These are phyloP conservation scores for Dothistroma septosporum DNA, from an alignment of 2,329 filamentous ascomycete genomes.

Conservation along the genomic window DNA sequence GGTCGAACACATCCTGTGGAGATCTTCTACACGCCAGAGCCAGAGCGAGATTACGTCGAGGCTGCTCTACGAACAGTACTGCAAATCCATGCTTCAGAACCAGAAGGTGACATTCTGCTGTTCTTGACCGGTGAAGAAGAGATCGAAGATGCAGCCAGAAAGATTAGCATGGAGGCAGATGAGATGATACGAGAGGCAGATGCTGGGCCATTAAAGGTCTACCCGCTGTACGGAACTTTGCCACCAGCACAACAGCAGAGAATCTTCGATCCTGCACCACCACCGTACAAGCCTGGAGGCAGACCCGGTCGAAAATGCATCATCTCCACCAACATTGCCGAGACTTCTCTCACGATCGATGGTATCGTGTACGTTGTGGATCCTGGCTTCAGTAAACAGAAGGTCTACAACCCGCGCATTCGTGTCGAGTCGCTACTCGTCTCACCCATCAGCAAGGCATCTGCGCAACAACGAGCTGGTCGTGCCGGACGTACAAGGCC, in stretches of 20 bases:
- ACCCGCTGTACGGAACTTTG: conserved; percentile 89
- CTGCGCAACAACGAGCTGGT: conserved; percentile 93
- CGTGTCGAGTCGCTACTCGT: conserved; percentile 96
- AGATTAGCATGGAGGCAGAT: conserved; percentile 85
- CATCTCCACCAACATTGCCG: conserved; percentile 94
- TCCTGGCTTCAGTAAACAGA: conserved; percentile 98
- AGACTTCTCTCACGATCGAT: conserved; percentile 95
- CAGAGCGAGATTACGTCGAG: conserved; percentile 94
- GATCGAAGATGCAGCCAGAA: conserved; percentile 92
- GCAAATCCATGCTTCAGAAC: conserved; percentile 91
- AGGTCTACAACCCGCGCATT: conserved; percentile 96
- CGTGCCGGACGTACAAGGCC: conserved; percentile 98
- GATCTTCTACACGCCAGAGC: conserved; percentile 96
- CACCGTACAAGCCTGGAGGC: conserved; percentile 67
- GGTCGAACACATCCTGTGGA: conserved; percentile 95
- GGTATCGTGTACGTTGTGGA: conserved; percentile 99
- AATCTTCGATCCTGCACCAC: conserved; percentile 88
- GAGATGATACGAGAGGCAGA: conserved; percentile 89
- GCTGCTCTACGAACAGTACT: conserved; percentile 90
- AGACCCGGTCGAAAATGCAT: conserved; percentile 90
- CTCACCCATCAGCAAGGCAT: conserved; percentile 95
- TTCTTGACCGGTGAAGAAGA: conserved; percentile 98
- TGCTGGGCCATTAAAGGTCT: conserved; percentile 82
- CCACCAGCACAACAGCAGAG: conserved; percentile 79
- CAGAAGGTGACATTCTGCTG: conserved; percentile 85